phyloP scores from a whole-genome alignment of 768 basidiomycete species.

The Paxillus involutus region DNA sequence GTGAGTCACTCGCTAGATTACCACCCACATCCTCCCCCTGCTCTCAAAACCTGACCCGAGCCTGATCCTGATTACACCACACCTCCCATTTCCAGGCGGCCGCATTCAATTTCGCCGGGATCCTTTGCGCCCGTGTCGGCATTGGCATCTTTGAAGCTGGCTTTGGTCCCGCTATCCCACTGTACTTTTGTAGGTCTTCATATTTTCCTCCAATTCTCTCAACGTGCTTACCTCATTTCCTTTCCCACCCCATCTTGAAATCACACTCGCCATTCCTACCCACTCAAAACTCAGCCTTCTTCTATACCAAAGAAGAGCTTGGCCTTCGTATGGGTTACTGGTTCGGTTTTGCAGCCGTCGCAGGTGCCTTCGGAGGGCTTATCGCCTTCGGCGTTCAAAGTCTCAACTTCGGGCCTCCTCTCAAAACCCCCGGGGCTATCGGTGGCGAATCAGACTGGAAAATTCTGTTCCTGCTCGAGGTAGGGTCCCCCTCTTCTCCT shows the following conservation, averaged over 20 bases:
- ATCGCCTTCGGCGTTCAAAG: conserved; percentile 81
- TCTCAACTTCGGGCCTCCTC: conserved; percentile 42
- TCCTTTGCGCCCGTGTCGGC: conserved; percentile 57
- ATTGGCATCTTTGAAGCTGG: conserved; percentile 80
- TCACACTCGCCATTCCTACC: not conserved
- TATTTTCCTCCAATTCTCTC: not conserved
- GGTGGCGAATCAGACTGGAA: conserved; percentile 34
- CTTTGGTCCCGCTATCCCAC: conserved; percentile 74
- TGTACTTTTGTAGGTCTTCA: conserved; percentile 66
- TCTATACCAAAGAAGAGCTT: conserved; percentile 74
- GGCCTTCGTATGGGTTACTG: conserved; percentile 78
- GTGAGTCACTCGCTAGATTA: conserved; percentile 31
- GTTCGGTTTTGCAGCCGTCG: conserved; percentile 83
- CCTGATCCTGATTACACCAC: not conserved
- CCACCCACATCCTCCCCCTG: not conserved
- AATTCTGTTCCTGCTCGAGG: conserved; percentile 71
- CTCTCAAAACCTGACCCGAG: not conserved
- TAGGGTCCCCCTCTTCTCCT: conserved; percentile 16
- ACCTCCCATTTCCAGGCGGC: conserved; percentile 43
- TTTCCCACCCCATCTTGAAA: not conserved
- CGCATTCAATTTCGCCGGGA: conserved; percentile 56
- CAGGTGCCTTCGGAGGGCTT: conserved; percentile 84
- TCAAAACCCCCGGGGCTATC: conserved; percentile 21
- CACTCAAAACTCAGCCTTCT: conserved; percentile 51
- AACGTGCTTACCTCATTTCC: not conserved